Evolutionary conservation across 169 alveolate genomes (phyloP).

Genomic region (Neospora caninum): DNA sequence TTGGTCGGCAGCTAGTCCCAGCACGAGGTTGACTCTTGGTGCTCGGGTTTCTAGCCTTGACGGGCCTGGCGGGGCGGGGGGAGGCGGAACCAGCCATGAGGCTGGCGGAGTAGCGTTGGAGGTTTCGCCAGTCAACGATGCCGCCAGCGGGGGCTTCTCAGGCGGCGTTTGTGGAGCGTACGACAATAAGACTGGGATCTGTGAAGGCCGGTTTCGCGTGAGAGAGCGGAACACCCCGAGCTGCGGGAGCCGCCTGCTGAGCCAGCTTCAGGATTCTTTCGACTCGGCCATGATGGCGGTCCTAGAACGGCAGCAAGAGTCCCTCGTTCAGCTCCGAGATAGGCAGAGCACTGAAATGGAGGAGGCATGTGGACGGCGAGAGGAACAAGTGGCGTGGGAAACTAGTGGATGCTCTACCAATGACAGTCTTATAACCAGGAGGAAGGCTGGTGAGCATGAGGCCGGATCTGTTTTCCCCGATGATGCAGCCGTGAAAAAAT

Average conservation of each 20-base stretch:
- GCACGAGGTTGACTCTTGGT: not conserved
- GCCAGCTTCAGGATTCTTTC: constrained; percentile 52
- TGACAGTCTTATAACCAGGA: not conserved
- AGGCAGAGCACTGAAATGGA: constrained; percentile 66
- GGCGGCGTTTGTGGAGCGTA: not conserved
- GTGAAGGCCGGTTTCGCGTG: not conserved
- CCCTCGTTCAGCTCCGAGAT: constrained; percentile 57
- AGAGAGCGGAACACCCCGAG: constrained; percentile 43
- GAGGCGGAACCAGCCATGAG: not conserved
- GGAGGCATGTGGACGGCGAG: constrained; percentile 55
- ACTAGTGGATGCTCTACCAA: constrained; percentile 19
- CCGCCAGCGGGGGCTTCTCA: not conserved
- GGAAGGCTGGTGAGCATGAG: not conserved
- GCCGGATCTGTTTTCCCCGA: constrained; percentile 29
- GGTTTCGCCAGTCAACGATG: not conserved
- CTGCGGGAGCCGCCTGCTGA: constrained; percentile 51
- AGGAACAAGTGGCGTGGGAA: constrained; percentile 32
- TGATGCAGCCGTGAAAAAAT: constrained; percentile 3
- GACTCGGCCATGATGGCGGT: constrained; percentile 39
- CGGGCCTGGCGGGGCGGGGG: not conserved
- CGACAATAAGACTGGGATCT: not conserved
- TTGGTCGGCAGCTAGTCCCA: not conserved
- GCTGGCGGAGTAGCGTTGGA: not conserved
- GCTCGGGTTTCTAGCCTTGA: not conserved
- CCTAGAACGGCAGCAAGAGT: constrained; percentile 50